Evolutionary conservation across 139 green algal species (phyloP).

Genomic region (Limnomonas spitsbergensis): DNA sequence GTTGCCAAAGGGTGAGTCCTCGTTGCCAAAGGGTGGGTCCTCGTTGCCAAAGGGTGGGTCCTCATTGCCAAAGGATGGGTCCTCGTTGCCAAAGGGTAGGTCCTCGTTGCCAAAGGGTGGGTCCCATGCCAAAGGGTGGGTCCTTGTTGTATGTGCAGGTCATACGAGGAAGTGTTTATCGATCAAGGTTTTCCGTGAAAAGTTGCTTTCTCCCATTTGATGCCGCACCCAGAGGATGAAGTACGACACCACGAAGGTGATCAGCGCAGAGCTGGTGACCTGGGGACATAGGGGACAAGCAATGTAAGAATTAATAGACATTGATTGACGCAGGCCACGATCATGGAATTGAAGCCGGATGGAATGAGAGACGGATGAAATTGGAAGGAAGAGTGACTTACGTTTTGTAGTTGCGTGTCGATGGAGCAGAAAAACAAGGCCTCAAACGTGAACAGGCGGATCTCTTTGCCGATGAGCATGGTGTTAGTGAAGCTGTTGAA

Average conservation of each 20-base stretch:
- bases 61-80: too few relatives aligned
- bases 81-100: too few relatives aligned
- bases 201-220: background rate
- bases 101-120: too few relatives aligned
- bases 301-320: background rate
- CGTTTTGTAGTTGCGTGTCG: slow-evolving; percentile 23
- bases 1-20: too few relatives aligned
- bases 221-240: slow-evolving; percentile 8
- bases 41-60: too few relatives aligned
- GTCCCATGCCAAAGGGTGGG: too few relatives aligned
- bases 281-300: slow-evolving; percentile 1
- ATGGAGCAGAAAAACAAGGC: slow-evolving; percentile 50
- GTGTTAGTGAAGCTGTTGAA: slow-evolving; percentile 32
- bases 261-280: slow-evolving; percentile 26
- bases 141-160: too few relatives aligned
- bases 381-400: too few relatives aligned
- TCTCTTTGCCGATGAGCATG: slow-evolving; percentile 47
- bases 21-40: too few relatives aligned
- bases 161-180: slow-evolving; percentile 11
- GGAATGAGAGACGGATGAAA: too few relatives aligned
- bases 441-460: slow-evolving; percentile 47
- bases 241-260: slow-evolving; percentile 30
- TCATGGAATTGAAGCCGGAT: slow-evolving; percentile 4
- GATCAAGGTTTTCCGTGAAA: slow-evolving; percentile 5
- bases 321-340: too few relatives aligned